Percentiles rank a stretch among this genome's conserved stretches.
phyloP scores from a whole-genome alignment of 2,329 filamentous ascomycete species.

The Magnaporthiopsis rhizophila region DNA sequence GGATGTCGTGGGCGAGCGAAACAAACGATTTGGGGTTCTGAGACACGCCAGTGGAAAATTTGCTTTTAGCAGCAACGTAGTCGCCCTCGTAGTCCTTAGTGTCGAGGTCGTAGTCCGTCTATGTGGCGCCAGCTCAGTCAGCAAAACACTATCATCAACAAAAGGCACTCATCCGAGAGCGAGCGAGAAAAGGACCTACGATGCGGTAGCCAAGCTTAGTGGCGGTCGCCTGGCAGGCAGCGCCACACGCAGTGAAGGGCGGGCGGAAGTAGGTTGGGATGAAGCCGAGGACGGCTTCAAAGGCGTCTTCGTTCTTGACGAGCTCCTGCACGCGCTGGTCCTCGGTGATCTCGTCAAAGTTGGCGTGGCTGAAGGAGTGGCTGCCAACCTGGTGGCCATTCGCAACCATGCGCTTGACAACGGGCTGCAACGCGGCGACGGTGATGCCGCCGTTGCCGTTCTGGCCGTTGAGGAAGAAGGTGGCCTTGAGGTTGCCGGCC shows the following conservation, averaged over 20 bases:
- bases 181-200: conserved; percentile 9
- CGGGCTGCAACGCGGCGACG: conserved; percentile 21
- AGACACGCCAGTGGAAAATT: conserved; percentile 14
- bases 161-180: not conserved
- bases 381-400: conserved; percentile 32
- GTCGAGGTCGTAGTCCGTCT: conserved; percentile 23
- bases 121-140: not conserved
- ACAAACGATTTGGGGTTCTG: conserved; percentile 18
- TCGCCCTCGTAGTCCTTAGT: conserved; percentile 22
- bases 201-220: conserved; percentile 25
- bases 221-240: conserved; percentile 18
- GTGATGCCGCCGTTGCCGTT: conserved; percentile 26
- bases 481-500: conserved; percentile 23
- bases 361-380: conserved; percentile 31
- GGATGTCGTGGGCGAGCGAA: conserved; percentile 34
- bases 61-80: conserved; percentile 18
- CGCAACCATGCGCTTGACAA: conserved; percentile 30
- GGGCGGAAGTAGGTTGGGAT: conserved; percentile 36
- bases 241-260: conserved; percentile 24
- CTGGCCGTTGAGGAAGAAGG: conserved; percentile 28
- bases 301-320: conserved; percentile 28
- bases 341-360: conserved; percentile 6
- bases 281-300: conserved; percentile 27
- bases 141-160: not conserved
- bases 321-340: conserved; percentile 20